Conservation (phyloP, 1,139 yeast genomes). For the Saccharomyces hybrid region DNA sequence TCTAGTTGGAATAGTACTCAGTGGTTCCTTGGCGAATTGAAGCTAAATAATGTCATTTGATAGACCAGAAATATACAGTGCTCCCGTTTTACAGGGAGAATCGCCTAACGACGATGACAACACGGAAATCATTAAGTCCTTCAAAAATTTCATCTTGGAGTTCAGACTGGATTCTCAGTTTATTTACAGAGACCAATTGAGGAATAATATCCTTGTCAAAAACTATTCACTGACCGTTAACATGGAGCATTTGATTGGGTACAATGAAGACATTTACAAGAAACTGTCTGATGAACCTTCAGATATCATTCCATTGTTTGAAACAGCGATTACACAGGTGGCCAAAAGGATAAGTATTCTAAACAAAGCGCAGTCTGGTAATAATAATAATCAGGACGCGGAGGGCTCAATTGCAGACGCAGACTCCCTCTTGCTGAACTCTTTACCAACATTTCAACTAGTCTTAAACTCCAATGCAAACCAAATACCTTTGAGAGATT, state of each 20-base stretch:
- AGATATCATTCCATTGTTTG: slow-evolving; percentile 84
- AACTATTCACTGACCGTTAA: slow-evolving; percentile 69
- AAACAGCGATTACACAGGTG: slow-evolving; percentile 80
- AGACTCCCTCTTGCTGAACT: slow-evolving; percentile 37
- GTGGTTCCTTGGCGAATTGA: not conserved
- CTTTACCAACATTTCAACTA: slow-evolving; percentile 77
- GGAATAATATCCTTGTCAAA: slow-evolving; percentile 77
- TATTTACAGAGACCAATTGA: slow-evolving; percentile 82
- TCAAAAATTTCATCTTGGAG: slow-evolving; percentile 75
- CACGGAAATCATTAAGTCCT: slow-evolving; percentile 71
- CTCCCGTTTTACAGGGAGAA: slow-evolving; percentile 86
- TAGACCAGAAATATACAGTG: slow-evolving; percentile 70
- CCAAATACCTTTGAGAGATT: slow-evolving; percentile 65
- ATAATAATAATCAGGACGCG: slow-evolving; percentile 13
- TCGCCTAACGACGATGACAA: slow-evolving; percentile 50
- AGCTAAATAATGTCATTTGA: slow-evolving; percentile 48
- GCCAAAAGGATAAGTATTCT: slow-evolving; percentile 68
- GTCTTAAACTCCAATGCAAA: slow-evolving; percentile 68
- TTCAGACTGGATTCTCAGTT: slow-evolving; percentile 78
- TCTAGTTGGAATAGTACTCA: no score
- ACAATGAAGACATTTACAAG: slow-evolving; percentile 83
- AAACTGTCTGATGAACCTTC: slow-evolving; percentile 78
- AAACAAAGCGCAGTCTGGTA: slow-evolving; percentile 34
- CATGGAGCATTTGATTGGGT: slow-evolving; percentile 78
- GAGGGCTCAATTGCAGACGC: slow-evolving; percentile 39